Evolutionary conservation across 495 filamentous ascomycete genomes (phyloP).

Genomic region (Melanomma pulvis-pyrius): DNA sequence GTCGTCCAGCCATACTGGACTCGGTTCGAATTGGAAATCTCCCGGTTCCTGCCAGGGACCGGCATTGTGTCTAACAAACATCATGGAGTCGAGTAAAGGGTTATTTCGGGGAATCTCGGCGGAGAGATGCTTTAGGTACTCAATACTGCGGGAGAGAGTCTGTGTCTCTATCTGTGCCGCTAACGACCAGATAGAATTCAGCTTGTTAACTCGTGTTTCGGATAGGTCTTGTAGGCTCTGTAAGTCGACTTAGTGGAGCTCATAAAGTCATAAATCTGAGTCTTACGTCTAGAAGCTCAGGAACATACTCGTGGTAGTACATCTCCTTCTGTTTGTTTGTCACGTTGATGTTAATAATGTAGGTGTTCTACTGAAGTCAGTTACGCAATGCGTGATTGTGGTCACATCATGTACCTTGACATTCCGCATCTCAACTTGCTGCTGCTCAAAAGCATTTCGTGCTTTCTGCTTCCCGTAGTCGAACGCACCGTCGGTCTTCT

Average conservation of each 20-base stretch:
- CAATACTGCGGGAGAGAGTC: slow-evolving; percentile 69
- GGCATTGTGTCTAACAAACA: slow-evolving; percentile 94
- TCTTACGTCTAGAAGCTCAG: slow-evolving; percentile 85
- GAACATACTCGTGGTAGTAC: slow-evolving; percentile 96
- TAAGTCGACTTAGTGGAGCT: background rate
- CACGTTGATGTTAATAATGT: slow-evolving; percentile 91
- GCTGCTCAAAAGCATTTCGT: slow-evolving; percentile 84
- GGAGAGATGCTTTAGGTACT: slow-evolving; percentile 69
- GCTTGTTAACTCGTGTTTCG: slow-evolving; percentile 77
- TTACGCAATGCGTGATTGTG: background rate
- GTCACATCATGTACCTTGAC: slow-evolving; percentile 62
- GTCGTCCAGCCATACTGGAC: slow-evolving; percentile 96
- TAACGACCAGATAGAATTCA: slow-evolving; percentile 84
- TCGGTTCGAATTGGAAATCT: slow-evolving; percentile 87
- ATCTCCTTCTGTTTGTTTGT: slow-evolving; percentile 95
- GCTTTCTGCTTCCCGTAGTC: slow-evolving; percentile 84
- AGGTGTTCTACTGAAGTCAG: slow-evolving; percentile 70
- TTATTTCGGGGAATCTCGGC: slow-evolving; percentile 86
- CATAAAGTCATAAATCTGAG: slow-evolving; percentile 15
- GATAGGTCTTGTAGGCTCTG: slow-evolving; percentile 85
- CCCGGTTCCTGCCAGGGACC: slow-evolving; percentile 76
- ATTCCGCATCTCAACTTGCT: slow-evolving; percentile 91
- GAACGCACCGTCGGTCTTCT: slow-evolving; percentile 88
- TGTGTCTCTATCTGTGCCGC: slow-evolving; percentile 76
- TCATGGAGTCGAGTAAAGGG: slow-evolving; percentile 88